phyloP scores from a whole-genome alignment of 441 rosid species.

The Theobroma grandiflorum region DNA sequence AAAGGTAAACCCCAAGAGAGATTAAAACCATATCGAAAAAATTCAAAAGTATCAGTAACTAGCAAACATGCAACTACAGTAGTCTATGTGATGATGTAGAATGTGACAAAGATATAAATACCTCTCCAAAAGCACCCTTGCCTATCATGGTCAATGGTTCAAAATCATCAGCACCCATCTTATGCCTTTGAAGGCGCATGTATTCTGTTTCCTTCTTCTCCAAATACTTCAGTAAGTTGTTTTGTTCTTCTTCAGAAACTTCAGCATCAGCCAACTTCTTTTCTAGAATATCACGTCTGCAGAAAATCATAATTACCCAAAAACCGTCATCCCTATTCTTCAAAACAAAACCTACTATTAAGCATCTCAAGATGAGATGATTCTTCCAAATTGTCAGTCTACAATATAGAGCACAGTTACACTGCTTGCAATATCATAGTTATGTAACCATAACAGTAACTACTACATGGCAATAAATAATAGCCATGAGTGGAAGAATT shows the following conservation, averaged over 20 bases:
- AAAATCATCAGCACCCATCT: slow-evolving; percentile 98
- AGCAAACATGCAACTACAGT: slow-evolving; percentile 8
- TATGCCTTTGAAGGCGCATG: slow-evolving; percentile 96
- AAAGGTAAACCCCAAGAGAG: not conserved
- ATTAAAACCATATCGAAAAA: not conserved
- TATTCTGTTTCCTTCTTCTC: slow-evolving; percentile 97
- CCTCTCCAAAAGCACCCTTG: slow-evolving; percentile 99
- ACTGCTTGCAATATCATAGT: not conserved
- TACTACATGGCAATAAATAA: slow-evolving; percentile 3
- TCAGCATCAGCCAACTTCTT: slow-evolving; percentile 95
- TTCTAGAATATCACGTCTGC: slow-evolving; percentile 85
- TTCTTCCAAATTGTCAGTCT: not conserved
- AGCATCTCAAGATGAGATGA: not conserved
- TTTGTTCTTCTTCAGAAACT: slow-evolving; percentile 89
- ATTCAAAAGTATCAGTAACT: slow-evolving; percentile 1
- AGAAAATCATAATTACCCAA: slow-evolving; percentile 35
- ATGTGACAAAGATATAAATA: slow-evolving; percentile 24
- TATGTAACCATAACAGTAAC: slow-evolving; percentile 10
- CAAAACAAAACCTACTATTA: not conserved
- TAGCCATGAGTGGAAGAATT: slow-evolving; percentile 30
- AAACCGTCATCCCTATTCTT: slow-evolving; percentile 3
- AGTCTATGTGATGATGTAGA: not conserved
- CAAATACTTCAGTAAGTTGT: slow-evolving; percentile 73
- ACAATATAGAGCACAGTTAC: not conserved
- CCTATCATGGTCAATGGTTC: slow-evolving; percentile 99